A percentile compares a stretch with the other conserved stretches of the same genome.
These are phyloP conservation scores for Beta vulgaris DNA, from an alignment of 148 eudicot genomes.

Conservation along the genomic window DNA sequence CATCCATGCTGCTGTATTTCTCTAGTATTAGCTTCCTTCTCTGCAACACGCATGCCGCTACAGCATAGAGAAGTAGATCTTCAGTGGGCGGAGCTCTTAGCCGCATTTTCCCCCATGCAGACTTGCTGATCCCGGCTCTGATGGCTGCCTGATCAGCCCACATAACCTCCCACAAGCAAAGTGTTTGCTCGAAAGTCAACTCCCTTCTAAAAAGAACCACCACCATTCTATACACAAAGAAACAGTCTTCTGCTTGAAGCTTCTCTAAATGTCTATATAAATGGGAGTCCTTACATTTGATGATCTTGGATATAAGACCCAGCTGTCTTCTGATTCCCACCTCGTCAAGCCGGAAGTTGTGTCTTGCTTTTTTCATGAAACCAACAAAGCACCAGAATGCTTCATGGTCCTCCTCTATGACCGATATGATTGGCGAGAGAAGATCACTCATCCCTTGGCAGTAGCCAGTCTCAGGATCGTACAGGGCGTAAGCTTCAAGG, in stretches of 20 bases:
- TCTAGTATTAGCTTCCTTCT: slow-evolving; percentile 89
- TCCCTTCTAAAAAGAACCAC: slow-evolving; percentile 94
- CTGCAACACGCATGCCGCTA: slow-evolving; percentile 92
- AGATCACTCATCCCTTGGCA: slow-evolving; percentile 99
- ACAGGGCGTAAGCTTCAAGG: slow-evolving; percentile 93
- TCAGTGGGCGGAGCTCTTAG: slow-evolving; percentile 95
- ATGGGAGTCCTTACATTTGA: slow-evolving; percentile 87
- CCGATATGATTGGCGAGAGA: slow-evolving; percentile 82
- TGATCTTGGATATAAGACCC: slow-evolving; percentile 70
- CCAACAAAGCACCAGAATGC: slow-evolving; percentile 99
- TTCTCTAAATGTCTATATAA: slow-evolving; percentile 87
- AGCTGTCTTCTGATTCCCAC: slow-evolving; percentile 87
- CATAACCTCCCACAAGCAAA: slow-evolving; percentile 97
- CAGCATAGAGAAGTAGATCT: slow-evolving; percentile 77
- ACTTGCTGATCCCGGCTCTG: slow-evolving; percentile 82
- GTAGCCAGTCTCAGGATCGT: slow-evolving; percentile 90
- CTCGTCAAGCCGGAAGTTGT: slow-evolving; percentile 94
- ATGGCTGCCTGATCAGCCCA: slow-evolving; percentile 98
- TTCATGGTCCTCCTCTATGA: slow-evolving; percentile 74
- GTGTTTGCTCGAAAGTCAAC: slow-evolving; percentile 79
- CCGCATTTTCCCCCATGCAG: slow-evolving; percentile 89
- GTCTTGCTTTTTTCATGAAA: slow-evolving; percentile 94
- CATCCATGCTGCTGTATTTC: slow-evolving; percentile 92
- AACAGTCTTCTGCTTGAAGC: slow-evolving; percentile 95
- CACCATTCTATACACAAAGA: slow-evolving; percentile 97